Base-by-base conservation (phyloP, 805 yeast species). In the Barnettozyma botsteinii region DNA sequence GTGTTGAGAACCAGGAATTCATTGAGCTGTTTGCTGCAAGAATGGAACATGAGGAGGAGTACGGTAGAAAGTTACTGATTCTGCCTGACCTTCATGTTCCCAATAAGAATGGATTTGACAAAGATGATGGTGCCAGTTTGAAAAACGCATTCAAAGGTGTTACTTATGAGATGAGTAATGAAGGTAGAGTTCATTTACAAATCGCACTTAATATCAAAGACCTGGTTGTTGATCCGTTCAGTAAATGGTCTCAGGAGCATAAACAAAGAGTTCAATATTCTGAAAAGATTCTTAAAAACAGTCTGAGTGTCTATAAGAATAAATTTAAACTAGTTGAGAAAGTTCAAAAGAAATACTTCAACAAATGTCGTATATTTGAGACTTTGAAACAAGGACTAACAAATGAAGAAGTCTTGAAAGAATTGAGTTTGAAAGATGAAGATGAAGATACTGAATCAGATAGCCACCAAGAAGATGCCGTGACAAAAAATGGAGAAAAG, bases 161-260 rank as follows among this genome's bases (percentile, higher is more conserved):
- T 34, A 63, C 72, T 25, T 61, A 57, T 17, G 77, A 77, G 49
- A 74, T 81, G 70, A 60, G 61, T 15, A 67, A 62, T 27, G 84
- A 84, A 58, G 85, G 85, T 5, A 59, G 60, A 34, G 65, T 68
- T 27, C 89, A 81, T 56, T 41, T 75, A 32, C 71, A 72, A 35
- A 74, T 85, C 21, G 84, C 91, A 1, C 66, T 71, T 5, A 75
- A 73, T 47, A 79, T 86, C 43, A 71, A 73, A 41, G 52, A 63
- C 2, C 63, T 75, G 58, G 91, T 86, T 1, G 55, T 83, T 37
- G 70, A 69, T 19, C 95, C 95, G 1, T 86, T 86, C 52, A 59
- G 75, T 10, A 72, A 73, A 50, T 87, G 94, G 94, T 72, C 88
- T 31, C 66, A 65, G 14, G 88, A 81, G 38, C 95, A 86, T 60